These are phyloP conservation scores for Leccinum olivaceopallidum DNA, from an alignment of 768 basidiomycete genomes.

Conservation along the genomic window DNA sequence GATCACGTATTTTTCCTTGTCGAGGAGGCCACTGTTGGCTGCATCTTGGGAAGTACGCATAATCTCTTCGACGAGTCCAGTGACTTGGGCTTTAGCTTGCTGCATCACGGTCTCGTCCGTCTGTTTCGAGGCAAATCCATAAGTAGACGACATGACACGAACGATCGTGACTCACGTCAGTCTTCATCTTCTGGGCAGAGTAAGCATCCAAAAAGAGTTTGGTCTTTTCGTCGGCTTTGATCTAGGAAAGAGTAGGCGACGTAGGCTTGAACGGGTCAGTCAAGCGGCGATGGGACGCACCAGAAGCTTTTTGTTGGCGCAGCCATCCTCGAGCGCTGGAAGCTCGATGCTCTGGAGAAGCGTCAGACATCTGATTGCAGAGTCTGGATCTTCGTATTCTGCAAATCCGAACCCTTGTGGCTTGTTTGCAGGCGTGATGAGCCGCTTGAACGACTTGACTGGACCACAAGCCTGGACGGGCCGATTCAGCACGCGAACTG, in stretches of 20 bases:
- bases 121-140: slow-evolving; percentile 38
- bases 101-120: slow-evolving; percentile 66
- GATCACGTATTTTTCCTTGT: slow-evolving; percentile 87
- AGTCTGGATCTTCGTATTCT: slow-evolving; percentile 91
- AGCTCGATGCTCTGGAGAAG: slow-evolving; percentile 65
- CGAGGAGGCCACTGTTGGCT: slow-evolving; percentile 69
- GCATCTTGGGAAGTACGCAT: slow-evolving; percentile 72
- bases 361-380: slow-evolving; percentile 74
- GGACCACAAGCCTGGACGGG: slow-evolving; percentile 79
- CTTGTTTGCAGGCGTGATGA: slow-evolving; percentile 90
- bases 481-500: neutral
- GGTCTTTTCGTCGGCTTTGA: slow-evolving; percentile 97
- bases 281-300: slow-evolving; percentile 48
- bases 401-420: slow-evolving; percentile 98
- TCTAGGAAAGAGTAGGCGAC: slow-evolving; percentile 45
- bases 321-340: slow-evolving; percentile 60
- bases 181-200: slow-evolving; percentile 72
- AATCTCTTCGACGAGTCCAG: slow-evolving; percentile 68
- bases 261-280: slow-evolving; percentile 38
- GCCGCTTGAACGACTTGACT: slow-evolving; percentile 87
- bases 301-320: slow-evolving; percentile 62
- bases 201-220: slow-evolving; percentile 86
- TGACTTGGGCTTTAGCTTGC: slow-evolving; percentile 64
- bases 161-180: slow-evolving; percentile 59
- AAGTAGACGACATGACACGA: neutral